Conservation (phyloP, 169 alveolate species). For the Hepatocystis sp. region DNA sequence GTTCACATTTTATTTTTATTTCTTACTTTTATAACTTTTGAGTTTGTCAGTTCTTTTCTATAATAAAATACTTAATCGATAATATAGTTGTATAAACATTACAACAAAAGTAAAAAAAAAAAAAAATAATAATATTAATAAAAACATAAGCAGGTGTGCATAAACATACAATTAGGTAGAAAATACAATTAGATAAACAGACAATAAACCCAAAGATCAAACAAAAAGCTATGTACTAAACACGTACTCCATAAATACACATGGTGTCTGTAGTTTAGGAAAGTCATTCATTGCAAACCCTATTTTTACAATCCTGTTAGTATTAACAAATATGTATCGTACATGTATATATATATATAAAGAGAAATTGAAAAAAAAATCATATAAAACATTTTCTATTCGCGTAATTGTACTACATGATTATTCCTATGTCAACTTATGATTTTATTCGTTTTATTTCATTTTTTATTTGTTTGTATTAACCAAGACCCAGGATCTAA, state of each 20-base stretch:
- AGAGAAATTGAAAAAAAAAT: no score
- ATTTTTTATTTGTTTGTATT: constrained; percentile 9
- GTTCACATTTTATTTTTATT: no score
- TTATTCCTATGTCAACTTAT: no score
- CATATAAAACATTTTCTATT: no score
- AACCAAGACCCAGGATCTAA: constrained; percentile 77
- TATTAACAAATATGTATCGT: not conserved
- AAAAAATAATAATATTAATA: not conserved
- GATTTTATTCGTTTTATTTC: no score
- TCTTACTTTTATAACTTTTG: constrained; percentile 50
- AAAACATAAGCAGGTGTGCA: not conserved
- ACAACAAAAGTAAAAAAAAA: constrained; percentile 4
- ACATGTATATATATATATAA: not conserved
- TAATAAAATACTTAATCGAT: no score
- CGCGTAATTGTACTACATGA: no score
- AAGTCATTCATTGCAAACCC: constrained; percentile 54
- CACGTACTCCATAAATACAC: constrained; percentile 63
- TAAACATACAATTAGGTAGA: not conserved
- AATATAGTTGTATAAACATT: no score
- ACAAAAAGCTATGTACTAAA: no score
- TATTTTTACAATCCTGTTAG: constrained; percentile 58
- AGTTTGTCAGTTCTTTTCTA: constrained; percentile 19
- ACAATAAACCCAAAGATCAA: no score
- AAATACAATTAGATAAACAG: not conserved
- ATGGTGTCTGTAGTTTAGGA: constrained; percentile 47